phyloP scores from a whole-genome alignment of 768 basidiomycete species.

The Psilocybe sp. region DNA sequence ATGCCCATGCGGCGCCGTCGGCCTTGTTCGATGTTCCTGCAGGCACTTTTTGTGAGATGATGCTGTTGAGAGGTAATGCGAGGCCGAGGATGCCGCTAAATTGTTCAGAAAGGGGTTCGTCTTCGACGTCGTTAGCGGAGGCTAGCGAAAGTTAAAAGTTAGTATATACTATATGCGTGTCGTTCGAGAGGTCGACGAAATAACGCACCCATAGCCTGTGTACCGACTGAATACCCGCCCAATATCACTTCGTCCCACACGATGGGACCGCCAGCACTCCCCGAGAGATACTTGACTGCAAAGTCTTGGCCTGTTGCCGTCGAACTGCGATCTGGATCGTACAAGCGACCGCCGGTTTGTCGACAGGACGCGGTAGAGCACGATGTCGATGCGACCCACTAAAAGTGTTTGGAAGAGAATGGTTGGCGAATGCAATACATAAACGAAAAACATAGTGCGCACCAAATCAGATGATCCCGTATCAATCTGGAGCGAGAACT shows the following conservation, averaged over 20 bases:
- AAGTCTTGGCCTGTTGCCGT: constrained; percentile 41
- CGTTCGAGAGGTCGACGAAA: not conserved
- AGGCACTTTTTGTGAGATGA: constrained; percentile 52
- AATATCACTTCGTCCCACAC: constrained; percentile 66
- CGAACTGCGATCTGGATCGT: constrained; percentile 49
- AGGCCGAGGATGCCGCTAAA: constrained; percentile 76
- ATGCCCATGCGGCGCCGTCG: constrained; percentile 65
- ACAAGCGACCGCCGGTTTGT: constrained; percentile 42
- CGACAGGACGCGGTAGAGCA: constrained; percentile 57
- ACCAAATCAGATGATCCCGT: constrained; percentile 83
- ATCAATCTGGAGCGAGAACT: constrained; percentile 68
- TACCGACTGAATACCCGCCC: constrained; percentile 60
- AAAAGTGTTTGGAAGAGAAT: not conserved
- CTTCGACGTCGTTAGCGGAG: constrained; percentile 50
- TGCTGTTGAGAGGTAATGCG: constrained; percentile 69
- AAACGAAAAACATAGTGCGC: constrained; percentile 20
- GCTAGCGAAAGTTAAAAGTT: constrained; percentile 38
- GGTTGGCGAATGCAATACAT: too few relatives aligned
- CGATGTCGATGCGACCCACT: constrained; percentile 76
- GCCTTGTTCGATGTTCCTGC: constrained; percentile 46
- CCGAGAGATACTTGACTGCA: constrained; percentile 56
- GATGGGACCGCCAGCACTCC: constrained; percentile 57
- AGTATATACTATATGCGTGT: not conserved
- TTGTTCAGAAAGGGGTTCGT: constrained; percentile 53
- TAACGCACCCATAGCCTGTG: constrained; percentile 67